Percentiles rank a stretch among this genome's conserved stretches.
Conservation (phyloP, 1,284 basidiomycete species). For the Sporisorium reilianum region DNA sequence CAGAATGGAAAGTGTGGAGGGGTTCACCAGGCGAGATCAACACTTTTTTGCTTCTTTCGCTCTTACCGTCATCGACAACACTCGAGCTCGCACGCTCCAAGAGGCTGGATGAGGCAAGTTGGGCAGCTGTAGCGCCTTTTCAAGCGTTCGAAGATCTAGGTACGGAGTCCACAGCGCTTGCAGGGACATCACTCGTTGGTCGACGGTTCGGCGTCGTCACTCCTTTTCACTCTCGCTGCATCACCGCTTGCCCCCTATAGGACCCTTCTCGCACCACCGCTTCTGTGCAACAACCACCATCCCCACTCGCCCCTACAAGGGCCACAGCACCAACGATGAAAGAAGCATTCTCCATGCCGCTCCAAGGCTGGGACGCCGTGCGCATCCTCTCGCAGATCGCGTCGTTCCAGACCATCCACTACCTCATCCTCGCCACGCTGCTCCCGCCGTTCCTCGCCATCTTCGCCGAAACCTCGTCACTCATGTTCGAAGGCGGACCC, state of each 20-base stretch:
- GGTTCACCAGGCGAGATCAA: neutral
- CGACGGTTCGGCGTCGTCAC: neutral
- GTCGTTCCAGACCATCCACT: conserved; percentile 90
- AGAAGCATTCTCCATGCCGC: conserved; percentile 40
- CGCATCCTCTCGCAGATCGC: conserved; percentile 77
- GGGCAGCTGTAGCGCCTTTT: neutral
- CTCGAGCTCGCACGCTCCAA: neutral
- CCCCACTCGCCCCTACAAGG: neutral
- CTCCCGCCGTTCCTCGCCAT: conserved; percentile 82
- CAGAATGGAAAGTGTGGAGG: neutral
- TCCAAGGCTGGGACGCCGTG: conserved; percentile 46
- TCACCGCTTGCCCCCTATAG: no score
- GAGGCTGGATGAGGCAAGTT: no score
- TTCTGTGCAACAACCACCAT: neutral
- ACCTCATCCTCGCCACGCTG: conserved; percentile 84
- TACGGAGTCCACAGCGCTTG: neutral
- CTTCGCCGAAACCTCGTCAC: conserved; percentile 79
- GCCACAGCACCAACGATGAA: conserved; percentile 27
- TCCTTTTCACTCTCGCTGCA: neutral
- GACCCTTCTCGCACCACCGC: no score
- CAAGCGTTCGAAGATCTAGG: neutral
- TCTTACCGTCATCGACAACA: neutral
- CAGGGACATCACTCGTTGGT: neutral
- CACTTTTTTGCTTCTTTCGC: neutral
- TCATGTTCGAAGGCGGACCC: conserved; percentile 86